Conservation (phyloP, 2,329 filamentous ascomycete genomes). For the Fusarium musae region DNA sequence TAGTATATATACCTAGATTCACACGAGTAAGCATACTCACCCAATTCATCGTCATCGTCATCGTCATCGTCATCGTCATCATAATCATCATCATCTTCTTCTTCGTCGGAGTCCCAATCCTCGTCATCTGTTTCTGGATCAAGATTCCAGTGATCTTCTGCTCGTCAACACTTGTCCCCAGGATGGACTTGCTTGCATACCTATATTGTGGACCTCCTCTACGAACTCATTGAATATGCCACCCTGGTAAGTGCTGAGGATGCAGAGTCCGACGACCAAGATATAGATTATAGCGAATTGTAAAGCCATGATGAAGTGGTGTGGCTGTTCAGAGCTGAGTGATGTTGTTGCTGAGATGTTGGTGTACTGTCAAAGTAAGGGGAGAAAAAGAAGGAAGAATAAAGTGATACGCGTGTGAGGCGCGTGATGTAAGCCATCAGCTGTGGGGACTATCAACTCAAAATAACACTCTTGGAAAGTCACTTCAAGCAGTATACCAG, state of each 20-base stretch:
- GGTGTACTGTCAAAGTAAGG: accelerated
- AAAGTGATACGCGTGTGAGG: too few relatives aligned
- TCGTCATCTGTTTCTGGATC: neutral
- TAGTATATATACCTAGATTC: neutral
- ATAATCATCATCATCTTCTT: too few relatives aligned
- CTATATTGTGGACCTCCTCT: neutral
- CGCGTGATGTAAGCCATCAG: too few relatives aligned
- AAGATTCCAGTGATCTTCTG: neutral
- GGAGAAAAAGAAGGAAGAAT: too few relatives aligned
- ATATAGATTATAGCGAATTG: neutral
- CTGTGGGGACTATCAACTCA: too few relatives aligned
- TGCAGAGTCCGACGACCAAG: neutral
- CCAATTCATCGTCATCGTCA: neutral
- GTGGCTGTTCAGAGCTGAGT: accelerated
- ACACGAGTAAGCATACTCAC: neutral
- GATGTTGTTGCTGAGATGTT: accelerated
- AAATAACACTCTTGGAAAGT: too few relatives aligned
- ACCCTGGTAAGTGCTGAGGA: neutral
- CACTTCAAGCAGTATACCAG: too few relatives aligned
- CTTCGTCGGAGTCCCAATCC: neutral
- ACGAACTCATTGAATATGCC: neutral
- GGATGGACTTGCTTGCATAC: neutral
- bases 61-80: neutral
- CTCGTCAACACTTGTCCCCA: neutral
- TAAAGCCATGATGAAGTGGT: neutral